Conservation (phyloP, 177 flowering plant species). For the Vitis hybrid region DNA sequence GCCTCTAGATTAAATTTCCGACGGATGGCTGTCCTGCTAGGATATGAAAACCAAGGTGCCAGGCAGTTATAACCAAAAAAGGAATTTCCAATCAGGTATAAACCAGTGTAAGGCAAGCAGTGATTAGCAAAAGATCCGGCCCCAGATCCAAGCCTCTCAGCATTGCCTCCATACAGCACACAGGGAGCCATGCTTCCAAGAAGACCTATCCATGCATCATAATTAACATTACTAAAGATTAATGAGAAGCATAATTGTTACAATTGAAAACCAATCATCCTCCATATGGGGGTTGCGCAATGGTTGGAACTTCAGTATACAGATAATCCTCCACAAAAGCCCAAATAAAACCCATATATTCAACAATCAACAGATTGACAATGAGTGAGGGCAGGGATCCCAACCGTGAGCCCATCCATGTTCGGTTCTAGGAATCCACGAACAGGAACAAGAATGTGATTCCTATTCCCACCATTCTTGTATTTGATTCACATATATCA, state of each 20-base stretch:
- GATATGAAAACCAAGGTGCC: constrained; percentile 81
- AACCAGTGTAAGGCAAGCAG: constrained; percentile 75
- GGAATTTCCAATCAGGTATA: constrained; percentile 71
- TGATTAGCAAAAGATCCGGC: constrained; percentile 73
- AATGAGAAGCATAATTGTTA: neutral
- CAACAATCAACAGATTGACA: too few species aligned
- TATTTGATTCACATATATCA: too few species aligned
- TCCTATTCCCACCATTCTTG: too few species aligned
- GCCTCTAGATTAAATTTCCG: constrained; percentile 85
- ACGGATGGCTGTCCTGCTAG: constrained; percentile 74
- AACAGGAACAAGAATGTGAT: too few species aligned
- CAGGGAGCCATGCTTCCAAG: constrained; percentile 91
- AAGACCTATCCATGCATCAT: constrained; percentile 51
- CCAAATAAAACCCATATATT: too few species aligned
- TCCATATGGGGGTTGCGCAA: too few species aligned
- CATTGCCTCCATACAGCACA: constrained; percentile 86
- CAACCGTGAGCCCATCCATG: too few species aligned
- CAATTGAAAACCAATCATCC: neutral
- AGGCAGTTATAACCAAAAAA: constrained; percentile 71
- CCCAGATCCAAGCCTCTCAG: constrained; percentile 73
- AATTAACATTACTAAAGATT: neutral
- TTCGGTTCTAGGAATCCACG: too few species aligned
- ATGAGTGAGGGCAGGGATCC: too few species aligned
- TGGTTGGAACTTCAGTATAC: too few species aligned
- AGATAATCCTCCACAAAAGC: too few species aligned